A percentile compares a stretch with the other conserved stretches of the same genome.
Conservation (phyloP, 169 alveolate species). For the Cryptosporidium bovis region DNA sequence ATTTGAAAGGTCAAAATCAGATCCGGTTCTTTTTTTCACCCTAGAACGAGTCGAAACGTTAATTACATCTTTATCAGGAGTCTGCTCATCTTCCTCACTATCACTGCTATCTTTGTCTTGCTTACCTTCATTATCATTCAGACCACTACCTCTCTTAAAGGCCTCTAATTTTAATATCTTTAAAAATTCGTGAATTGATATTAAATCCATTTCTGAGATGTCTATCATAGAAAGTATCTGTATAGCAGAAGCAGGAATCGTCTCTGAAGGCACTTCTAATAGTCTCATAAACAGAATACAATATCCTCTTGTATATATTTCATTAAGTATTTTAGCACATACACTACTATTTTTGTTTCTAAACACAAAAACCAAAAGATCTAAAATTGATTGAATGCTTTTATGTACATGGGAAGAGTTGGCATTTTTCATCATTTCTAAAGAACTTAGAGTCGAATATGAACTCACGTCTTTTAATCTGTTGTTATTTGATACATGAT, state of each 20-base stretch:
- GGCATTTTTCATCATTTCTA: conserved; percentile 51
- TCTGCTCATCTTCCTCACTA: neutral
- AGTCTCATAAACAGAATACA: conserved; percentile 52
- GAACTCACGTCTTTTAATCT: neutral
- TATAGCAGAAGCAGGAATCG: conserved; percentile 60
- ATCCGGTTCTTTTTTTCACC: too few species aligned
- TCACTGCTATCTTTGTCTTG: neutral
- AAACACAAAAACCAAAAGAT: conserved; percentile 42
- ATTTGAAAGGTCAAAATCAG: too few species aligned
- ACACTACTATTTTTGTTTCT: conserved; percentile 19
- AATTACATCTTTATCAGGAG: neutral
- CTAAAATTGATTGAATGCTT: conserved; percentile 36
- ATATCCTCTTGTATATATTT: conserved; percentile 48
- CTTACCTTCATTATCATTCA: neutral
- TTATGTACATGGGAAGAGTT: conserved; percentile 56
- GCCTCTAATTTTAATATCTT: conserved; percentile 19
- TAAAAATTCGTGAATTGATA: conserved; percentile 41
- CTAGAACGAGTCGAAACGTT: neutral
- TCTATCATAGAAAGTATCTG: conserved; percentile 66
- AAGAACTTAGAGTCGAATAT: neutral
- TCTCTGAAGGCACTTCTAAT: conserved; percentile 59
- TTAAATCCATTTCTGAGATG: conserved; percentile 32
- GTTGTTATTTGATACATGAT: neutral
- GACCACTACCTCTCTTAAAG: neutral
- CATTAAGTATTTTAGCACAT: conserved; percentile 54